Conservation (phyloP, 1,284 basidiomycete species). For the Lentinus polychrous region DNA sequence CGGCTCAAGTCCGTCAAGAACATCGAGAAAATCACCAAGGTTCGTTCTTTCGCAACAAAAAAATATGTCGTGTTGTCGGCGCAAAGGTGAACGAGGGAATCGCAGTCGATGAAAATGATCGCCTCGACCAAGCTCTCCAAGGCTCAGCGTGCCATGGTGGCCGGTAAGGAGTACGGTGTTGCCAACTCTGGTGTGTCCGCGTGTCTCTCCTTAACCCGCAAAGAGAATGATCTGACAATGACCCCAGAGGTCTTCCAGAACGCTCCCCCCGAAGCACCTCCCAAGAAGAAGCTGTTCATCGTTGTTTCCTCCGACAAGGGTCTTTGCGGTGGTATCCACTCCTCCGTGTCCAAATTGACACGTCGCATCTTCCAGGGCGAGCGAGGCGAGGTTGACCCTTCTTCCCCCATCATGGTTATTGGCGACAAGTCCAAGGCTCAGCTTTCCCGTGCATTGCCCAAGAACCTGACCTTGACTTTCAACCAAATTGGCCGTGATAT, state of each 20-base stretch:
- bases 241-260: conserved; percentile 75
- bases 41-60: conserved; percentile 34
- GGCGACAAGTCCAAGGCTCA: conserved; percentile 99
- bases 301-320: conserved; percentile 98
- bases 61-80: background rate
- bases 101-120: conserved; percentile 98
- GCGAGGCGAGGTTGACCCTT: conserved; percentile 48
- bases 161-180: conserved; percentile 90
- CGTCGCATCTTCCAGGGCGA: conserved; percentile 57
- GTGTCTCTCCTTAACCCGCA: conserved; percentile 2
- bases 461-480: conserved; percentile 83
- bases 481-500: conserved; percentile 98
- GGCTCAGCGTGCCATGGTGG: conserved; percentile 91
- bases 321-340: conserved; percentile 99
- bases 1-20: conserved; percentile 96
- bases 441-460: conserved; percentile 61
- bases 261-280: conserved; percentile 53
- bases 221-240: conserved; percentile 1
- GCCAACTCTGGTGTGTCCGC: conserved; percentile 81
- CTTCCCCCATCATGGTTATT: conserved; percentile 77
- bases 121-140: conserved; percentile 96
- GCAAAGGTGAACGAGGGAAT: background rate
- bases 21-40: conserved; percentile 99
- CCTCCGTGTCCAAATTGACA: conserved; percentile 88
- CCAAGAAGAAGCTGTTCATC: conserved; percentile 80